Evolutionary conservation across 1,139 yeast genomes (phyloP).

Genomic region (Suhomyces panamericanus): DNA sequence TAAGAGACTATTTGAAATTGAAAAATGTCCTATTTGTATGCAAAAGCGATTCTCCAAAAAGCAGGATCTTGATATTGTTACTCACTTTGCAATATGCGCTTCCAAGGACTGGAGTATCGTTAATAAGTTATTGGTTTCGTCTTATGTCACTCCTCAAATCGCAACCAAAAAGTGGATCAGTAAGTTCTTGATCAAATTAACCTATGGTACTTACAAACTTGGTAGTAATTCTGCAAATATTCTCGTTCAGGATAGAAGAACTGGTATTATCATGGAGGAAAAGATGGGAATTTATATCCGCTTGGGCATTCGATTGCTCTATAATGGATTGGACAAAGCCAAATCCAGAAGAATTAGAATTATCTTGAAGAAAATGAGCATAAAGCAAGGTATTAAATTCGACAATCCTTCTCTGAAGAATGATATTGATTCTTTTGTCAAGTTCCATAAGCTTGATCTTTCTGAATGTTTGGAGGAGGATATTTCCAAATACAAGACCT

Average conservation of each 20-base stretch:
- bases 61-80: slow-evolving; percentile 66
- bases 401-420: slow-evolving; percentile 65
- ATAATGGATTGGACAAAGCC: slow-evolving; percentile 67
- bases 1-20: slow-evolving; percentile 53
- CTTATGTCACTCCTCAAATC: slow-evolving; percentile 75
- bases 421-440: slow-evolving; percentile 75
- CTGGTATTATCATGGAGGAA: slow-evolving; percentile 88
- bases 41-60: slow-evolving; percentile 57
- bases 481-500: slow-evolving; percentile 57
- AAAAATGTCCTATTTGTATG: slow-evolving; percentile 76
- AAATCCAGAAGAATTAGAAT: slow-evolving; percentile 55
- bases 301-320: slow-evolving; percentile 79
- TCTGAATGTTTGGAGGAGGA: slow-evolving; percentile 61
- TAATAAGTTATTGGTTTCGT: slow-evolving; percentile 61
- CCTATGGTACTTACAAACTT: slow-evolving; percentile 82
- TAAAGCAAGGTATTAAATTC: slow-evolving; percentile 82
- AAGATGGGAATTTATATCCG: slow-evolving; percentile 89
- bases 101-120: slow-evolving; percentile 75
- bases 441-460: slow-evolving; percentile 75
- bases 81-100: slow-evolving; percentile 87
- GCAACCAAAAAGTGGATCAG: slow-evolving; percentile 91
- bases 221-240: slow-evolving; percentile 95
- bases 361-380: slow-evolving; percentile 62
- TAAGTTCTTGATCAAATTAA: slow-evolving; percentile 75
- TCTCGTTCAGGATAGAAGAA: slow-evolving; percentile 84